Percentiles rank a stretch among this genome's conserved stretches.
These are phyloP conservation scores for Mycena galopus DNA, from an alignment of 768 basidiomycete species.

Conservation along the genomic window DNA sequence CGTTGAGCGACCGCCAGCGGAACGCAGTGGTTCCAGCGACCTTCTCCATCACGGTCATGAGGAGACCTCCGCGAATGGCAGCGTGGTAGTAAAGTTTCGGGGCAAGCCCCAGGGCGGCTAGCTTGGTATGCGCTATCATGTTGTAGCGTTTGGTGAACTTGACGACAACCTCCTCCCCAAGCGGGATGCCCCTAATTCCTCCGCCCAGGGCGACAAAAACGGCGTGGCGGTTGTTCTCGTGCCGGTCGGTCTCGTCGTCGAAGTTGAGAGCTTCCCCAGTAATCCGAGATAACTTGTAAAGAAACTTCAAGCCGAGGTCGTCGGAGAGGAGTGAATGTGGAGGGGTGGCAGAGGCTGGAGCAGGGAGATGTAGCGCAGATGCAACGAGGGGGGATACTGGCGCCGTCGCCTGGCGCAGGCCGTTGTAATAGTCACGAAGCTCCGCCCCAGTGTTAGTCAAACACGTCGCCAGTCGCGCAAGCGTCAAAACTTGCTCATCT, in stretches of 20 bases:
- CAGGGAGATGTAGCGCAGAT: slow-evolving; percentile 13
- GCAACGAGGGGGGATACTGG: not conserved
- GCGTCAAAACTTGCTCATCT: slow-evolving; percentile 1
- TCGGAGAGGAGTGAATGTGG: slow-evolving; percentile 10
- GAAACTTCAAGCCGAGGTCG: not conserved
- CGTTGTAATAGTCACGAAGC: not conserved
- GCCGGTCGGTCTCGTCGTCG: slow-evolving; percentile 3
- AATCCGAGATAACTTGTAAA: slow-evolving; percentile 12
- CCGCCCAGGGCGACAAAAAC: slow-evolving; percentile 18
- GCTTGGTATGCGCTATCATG: too few species aligned
- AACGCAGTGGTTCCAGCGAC: not conserved
- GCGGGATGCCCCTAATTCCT: not conserved
- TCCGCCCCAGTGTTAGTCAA: not conserved
- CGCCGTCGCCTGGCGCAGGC: not conserved
- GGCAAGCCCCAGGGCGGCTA: too few species aligned
- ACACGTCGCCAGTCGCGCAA: slow-evolving; percentile 11
- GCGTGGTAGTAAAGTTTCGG: too few species aligned
- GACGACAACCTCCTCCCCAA: slow-evolving; percentile 3
- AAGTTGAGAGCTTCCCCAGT: slow-evolving; percentile 13
- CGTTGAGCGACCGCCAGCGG: not conserved
- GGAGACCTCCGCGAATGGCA: slow-evolving; percentile 5
- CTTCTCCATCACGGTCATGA: slow-evolving; percentile 19
- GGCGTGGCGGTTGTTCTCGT: slow-evolving; percentile 4
- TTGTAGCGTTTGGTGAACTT: too few species aligned
- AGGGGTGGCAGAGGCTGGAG: slow-evolving; percentile 11